These are phyloP conservation scores for Verbena officinalis DNA, from an alignment of 257 asterid species.

Conservation along the genomic window DNA sequence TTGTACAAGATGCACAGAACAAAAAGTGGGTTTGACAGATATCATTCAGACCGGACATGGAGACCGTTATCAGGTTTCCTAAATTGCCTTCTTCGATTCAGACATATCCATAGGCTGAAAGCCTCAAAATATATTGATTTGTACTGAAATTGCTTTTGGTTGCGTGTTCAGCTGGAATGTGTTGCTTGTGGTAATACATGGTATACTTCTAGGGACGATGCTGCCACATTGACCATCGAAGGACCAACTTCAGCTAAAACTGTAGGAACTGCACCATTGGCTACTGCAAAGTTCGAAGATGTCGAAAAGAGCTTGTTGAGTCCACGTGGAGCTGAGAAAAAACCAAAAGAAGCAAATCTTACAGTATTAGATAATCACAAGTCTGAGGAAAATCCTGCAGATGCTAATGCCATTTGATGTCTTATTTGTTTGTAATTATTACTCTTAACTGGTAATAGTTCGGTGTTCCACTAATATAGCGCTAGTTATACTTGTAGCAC, in stretches of 20 bases:
- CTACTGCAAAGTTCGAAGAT: conserved; percentile 74
- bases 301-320: conserved; percentile 63
- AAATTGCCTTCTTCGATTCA: background rate
- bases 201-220: conserved; percentile 85
- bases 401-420: no score
- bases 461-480: no score
- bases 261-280: conserved; percentile 61
- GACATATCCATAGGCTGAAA: no score
- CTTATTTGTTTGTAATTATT: no score
- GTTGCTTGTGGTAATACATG: conserved; percentile 71
- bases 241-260: conserved; percentile 49
- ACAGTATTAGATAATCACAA: conserved; percentile 52
- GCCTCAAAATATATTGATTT: no score
- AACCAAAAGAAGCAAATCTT: conserved; percentile 39
- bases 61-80: conserved; percentile 81
- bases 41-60: conserved; percentile 75
- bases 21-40: conserved; percentile 66
- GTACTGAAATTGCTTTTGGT: background rate
- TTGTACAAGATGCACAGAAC: conserved; percentile 71
- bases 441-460: no score
- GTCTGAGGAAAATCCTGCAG: conserved; percentile 28
- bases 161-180: conserved; percentile 70
- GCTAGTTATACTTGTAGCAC: no score
- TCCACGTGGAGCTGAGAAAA: conserved; percentile 51
- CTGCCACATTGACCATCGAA: conserved; percentile 63